These are phyloP conservation scores for Corymbia calophylla DNA, from an alignment of 441 rosid genomes.

Conservation along the genomic window DNA sequence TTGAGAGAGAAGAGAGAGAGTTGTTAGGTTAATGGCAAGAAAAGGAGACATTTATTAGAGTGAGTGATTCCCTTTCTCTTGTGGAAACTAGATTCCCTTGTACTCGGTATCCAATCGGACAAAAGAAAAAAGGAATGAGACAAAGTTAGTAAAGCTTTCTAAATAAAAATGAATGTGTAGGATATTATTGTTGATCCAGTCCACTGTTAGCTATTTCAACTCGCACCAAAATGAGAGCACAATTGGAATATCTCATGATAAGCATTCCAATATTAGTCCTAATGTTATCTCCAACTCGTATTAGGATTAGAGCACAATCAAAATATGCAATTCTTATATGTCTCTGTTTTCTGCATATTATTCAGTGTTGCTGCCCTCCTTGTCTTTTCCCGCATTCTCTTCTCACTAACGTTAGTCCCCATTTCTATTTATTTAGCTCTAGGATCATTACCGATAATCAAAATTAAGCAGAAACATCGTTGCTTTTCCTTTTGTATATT, in stretches of 20 bases:
- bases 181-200: neutral
- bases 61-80: neutral
- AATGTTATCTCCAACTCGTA: neutral
- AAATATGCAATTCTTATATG: neutral
- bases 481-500: neutral
- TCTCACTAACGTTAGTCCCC: neutral
- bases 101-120: neutral
- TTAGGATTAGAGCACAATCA: neutral
- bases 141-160: neutral
- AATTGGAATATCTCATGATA: neutral
- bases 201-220: neutral
- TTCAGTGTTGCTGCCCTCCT: neutral
- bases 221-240: too few species aligned
- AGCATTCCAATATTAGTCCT: neutral
- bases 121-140: neutral
- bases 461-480: neutral
- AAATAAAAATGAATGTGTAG: neutral
- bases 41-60: neutral
- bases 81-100: neutral
- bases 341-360: neutral
- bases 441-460: too few species aligned
- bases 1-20: neutral
- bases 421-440: neutral
- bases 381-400: neutral
- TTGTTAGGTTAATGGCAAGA: neutral